Conservation (phyloP, 192 early-diverging fungal genomes). For the Podila verticillata region DNA sequence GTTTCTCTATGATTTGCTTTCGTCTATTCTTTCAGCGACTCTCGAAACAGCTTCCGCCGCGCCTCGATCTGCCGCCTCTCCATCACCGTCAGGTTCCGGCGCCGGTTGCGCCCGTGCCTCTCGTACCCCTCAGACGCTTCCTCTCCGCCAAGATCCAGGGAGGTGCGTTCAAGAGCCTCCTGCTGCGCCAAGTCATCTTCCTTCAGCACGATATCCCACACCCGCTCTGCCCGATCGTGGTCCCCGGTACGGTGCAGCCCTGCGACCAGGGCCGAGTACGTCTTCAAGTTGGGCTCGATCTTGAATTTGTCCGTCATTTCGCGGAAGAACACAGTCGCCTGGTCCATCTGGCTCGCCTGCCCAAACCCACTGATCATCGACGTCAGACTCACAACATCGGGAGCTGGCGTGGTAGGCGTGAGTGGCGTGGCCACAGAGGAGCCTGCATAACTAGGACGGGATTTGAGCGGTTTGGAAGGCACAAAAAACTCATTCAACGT, state of each 20-base stretch:
- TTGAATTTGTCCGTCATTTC: constrained; percentile 28
- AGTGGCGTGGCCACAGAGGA: neutral
- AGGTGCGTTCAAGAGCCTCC: neutral
- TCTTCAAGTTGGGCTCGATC: constrained; percentile 43
- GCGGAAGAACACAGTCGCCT: constrained; percentile 20
- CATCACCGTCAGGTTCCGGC: constrained; percentile 5
- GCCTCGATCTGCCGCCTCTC: constrained; percentile 25
- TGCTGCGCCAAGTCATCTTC: constrained; percentile 8
- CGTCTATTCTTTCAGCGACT: constrained; percentile 16
- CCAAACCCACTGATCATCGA: constrained; percentile 39
- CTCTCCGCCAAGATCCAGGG: neutral
- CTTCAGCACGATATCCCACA: constrained; percentile 35
- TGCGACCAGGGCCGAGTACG: constrained; percentile 31
- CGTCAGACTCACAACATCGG: constrained; percentile 33
- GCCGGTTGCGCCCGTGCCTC: neutral
- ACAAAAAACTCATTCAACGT: too few species aligned
- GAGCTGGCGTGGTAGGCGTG: constrained; percentile 1
- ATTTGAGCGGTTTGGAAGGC: constrained; percentile 20
- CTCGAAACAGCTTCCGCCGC: constrained; percentile 21
- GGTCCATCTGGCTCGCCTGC: constrained; percentile 23
- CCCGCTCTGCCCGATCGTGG: constrained; percentile 17
- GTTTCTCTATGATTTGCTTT: too few species aligned
- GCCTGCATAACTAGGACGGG: neutral
- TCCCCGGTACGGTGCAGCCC: constrained; percentile 28
- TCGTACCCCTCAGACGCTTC: neutral